Base-by-base conservation (phyloP, 441 rosid genomes). In the Lepidium campestre region DNA sequence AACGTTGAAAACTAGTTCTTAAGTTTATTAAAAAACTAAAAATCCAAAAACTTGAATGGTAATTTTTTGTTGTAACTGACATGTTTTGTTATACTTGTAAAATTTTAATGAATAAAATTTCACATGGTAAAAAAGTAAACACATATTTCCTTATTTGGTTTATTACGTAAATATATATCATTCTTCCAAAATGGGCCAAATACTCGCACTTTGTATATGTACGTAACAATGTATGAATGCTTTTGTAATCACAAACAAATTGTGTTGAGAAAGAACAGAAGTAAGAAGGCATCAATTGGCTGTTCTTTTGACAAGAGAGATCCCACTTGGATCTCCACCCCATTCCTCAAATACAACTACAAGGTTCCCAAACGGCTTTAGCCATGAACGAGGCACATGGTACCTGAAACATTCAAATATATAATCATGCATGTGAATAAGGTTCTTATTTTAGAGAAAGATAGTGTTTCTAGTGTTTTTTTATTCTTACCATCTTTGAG, bases 401-500 rank as follows among this genome's bases (percentile, higher is more conserved):
- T 81, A 83, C 85, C 88, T 83, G 57, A 61, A 62, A 65, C 19
- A 23, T 67, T 15, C 62, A n/a, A n/a, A n/a, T n/a, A n/a, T n/a
- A n/a, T n/a, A n/a, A n/a, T n/a, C n/a, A n/a, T n/a, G n/a, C n/a
- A n/a, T n/a, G n/a, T n/a, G n/a, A n/a, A n/a, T n/a, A n/a, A n/a
- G n/a, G n/a, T n/a, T n/a, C n/a, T n/a, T n/a, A n/a, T n/a, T n/a
- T n/a, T n/a, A n/a, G 32, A 10, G 48, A 53, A 45, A 62, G 6
- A 55, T 6, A 50, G 20, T 42, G 3, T 32, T 50, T 5, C 3
- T 22, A 13, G 27, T 35, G 36, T 34, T 46, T n/a, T n/a, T n/a
- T n/a, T n/a, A n/a, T n/a, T 63, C 76, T 73, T 57, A 86, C 91
- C 87, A 84, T 84, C 83, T 81, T 74, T 86, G 91, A 39, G 91